A percentile compares a stretch with the other conserved stretches of the same genome.
Conservation (phyloP, 805 yeast species). For the Monosporozyma siamensis region DNA sequence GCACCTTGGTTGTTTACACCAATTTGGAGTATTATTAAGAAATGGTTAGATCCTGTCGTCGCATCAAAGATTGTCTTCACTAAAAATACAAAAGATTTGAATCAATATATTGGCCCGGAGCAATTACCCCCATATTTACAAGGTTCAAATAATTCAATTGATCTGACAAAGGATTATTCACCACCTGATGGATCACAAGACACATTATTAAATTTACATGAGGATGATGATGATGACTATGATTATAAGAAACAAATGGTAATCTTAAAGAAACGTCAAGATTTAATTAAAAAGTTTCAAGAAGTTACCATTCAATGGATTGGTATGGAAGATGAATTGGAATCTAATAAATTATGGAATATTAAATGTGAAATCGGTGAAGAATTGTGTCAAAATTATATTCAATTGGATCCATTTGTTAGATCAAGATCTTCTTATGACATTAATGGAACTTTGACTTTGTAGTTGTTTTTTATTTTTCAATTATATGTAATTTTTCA, state of each 20-base stretch:
- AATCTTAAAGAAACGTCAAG: conserved; percentile 44
- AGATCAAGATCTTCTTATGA: conserved; percentile 76
- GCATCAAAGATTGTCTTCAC: conserved; percentile 86
- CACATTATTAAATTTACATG: conserved; percentile 30
- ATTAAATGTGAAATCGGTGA: conserved; percentile 47
- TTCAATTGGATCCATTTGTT: conserved; percentile 66
- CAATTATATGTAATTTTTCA: background rate
- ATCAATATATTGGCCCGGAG: conserved; percentile 47
- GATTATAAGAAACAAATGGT: background rate
- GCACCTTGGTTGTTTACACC: conserved; percentile 97
- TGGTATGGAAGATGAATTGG: conserved; percentile 36
- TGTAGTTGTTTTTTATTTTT: background rate
- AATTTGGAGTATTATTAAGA: conserved; percentile 85
- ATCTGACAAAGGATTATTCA: conserved; percentile 47
- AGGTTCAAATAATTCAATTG: conserved; percentile 49
- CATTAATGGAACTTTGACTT: conserved; percentile 48
- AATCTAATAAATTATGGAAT: conserved; percentile 38
- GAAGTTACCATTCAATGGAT: conserved; percentile 73
- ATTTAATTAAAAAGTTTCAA: conserved; percentile 45
- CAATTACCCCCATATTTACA: conserved; percentile 66
- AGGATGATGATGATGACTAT: conserved; percentile 37
- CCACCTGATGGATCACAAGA: conserved; percentile 56
- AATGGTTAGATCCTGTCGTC: conserved; percentile 95
- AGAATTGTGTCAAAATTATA: conserved; percentile 53
- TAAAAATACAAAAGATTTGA: conserved; percentile 56